Conservation (phyloP, 2,329 filamentous ascomycete species). For the Fusarium caatingaense region DNA sequence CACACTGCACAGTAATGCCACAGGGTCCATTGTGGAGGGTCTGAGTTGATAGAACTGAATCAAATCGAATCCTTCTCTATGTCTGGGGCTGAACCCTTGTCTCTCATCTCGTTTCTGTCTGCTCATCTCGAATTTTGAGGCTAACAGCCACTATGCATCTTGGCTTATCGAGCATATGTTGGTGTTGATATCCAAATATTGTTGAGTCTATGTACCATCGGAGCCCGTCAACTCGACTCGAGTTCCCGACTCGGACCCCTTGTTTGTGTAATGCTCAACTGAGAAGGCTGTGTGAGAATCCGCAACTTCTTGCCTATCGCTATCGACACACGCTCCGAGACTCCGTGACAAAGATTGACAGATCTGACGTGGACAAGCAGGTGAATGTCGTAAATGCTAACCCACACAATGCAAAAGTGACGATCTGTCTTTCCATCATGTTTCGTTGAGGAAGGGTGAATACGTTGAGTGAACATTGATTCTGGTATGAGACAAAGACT, state of each 20-base stretch:
- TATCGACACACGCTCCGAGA: not conserved
- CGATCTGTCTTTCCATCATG: not conserved
- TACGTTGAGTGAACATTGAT: constrained; percentile 21
- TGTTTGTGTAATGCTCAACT: not conserved
- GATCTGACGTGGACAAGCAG: constrained; percentile 22
- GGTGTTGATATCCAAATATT: constrained; percentile 11
- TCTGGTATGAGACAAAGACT: constrained; percentile 8
- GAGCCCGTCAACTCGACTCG: constrained; percentile 10
- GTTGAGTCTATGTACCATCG: constrained; percentile 2
- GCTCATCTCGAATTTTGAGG: constrained; percentile 3
- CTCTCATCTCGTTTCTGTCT: constrained; percentile 4
- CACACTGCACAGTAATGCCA: constrained; percentile 8
- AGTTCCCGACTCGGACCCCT: constrained; percentile 12
- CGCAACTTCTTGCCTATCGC: not conserved
- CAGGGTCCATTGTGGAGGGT: constrained; percentile 30
- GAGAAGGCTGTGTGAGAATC: not conserved
- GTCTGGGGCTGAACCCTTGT: constrained; percentile 26
- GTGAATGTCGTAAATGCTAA: not conserved
- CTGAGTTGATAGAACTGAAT: not conserved
- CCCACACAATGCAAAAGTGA: not conserved
- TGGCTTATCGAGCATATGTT: constrained; percentile 13
- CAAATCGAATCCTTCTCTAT: constrained; percentile 8
- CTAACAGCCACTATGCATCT: constrained; percentile 12
- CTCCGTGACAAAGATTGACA: not conserved
- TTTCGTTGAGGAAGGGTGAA: constrained; percentile 29